Percentiles rank a stretch among this genome's conserved stretches.
Conservation (phyloP, 441 rosid genomes). For the Brassica hybrid region DNA sequence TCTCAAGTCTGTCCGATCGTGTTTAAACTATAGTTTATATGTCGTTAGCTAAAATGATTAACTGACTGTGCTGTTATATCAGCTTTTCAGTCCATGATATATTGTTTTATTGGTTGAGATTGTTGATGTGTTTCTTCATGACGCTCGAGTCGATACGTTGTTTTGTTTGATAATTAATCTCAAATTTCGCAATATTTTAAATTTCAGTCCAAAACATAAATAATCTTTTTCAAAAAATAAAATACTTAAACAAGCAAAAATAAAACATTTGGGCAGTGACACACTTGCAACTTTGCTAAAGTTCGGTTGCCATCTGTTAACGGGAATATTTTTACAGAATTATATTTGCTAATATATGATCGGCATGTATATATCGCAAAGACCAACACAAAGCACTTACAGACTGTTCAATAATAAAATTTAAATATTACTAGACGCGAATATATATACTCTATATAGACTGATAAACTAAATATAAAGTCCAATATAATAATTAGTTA, state of each 20-base stretch:
- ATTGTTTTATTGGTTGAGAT: constrained; percentile 11
- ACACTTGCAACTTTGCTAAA: constrained; percentile 34
- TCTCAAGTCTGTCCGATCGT: constrained; percentile 9
- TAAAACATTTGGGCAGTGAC: constrained; percentile 17
- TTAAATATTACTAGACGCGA: not conserved
- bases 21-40: not conserved
- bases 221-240: too few relatives aligned
- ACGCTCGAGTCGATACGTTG: not conserved
- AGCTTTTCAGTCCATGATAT: not conserved
- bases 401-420: constrained; percentile 23
- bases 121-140: constrained; percentile 7
- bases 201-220: not conserved
- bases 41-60: not conserved
- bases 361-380: constrained; percentile 18
- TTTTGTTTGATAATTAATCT: constrained; percentile 2
- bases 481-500: constrained; percentile 23
- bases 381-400: constrained; percentile 35
- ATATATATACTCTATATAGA: not conserved
- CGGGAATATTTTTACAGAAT: not conserved
- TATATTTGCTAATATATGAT: constrained; percentile 14
- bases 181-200: not conserved
- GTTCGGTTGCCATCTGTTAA: constrained; percentile 33
- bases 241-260: not conserved
- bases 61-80: not conserved
- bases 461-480: constrained; percentile 5